Conservation (phyloP, 2,329 filamentous ascomycete genomes). For the Apiospora marii region DNA sequence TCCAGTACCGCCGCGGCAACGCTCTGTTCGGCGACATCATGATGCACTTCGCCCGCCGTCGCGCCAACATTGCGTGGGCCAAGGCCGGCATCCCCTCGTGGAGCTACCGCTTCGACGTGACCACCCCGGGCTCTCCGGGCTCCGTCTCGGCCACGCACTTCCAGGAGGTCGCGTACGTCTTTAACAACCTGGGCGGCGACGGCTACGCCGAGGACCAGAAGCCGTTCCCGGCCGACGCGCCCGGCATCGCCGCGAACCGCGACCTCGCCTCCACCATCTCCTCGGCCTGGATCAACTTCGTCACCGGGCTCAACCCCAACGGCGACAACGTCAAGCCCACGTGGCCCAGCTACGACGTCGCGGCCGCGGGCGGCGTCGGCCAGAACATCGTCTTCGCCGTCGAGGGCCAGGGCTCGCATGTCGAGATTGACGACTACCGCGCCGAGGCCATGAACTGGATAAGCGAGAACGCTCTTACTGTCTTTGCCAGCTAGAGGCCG, state of each 20-base stretch:
- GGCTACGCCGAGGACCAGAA: conserved; percentile 44
- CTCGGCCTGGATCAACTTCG: conserved; percentile 51
- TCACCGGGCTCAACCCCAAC: conserved; percentile 60
- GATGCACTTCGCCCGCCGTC: conserved; percentile 40
- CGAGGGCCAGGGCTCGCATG: conserved; percentile 32
- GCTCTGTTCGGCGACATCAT: conserved; percentile 40
- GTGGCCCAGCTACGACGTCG: conserved; percentile 40
- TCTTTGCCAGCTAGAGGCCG: conserved; percentile 37
- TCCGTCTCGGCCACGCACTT: conserved; percentile 47
- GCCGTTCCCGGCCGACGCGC: conserved; percentile 34
- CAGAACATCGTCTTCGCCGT: conserved; percentile 41
- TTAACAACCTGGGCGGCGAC: conserved; percentile 45
- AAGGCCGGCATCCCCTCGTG: conserved; percentile 39
- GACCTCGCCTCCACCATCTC: conserved; percentile 40
- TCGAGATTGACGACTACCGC: conserved; percentile 43
- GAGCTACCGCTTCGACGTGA: conserved; percentile 45
- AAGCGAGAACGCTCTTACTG: conserved; percentile 36
- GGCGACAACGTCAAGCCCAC: conserved; percentile 39
- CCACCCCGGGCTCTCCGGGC: conserved; percentile 35
- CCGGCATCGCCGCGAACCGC: conserved; percentile 31
- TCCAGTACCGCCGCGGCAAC: conserved; percentile 41
- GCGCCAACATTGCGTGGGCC: conserved; percentile 40
- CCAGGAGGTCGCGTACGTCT: conserved; percentile 51
- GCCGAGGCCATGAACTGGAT: conserved; percentile 41
- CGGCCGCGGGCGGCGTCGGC: conserved; percentile 31